A percentile compares a stretch with the other conserved stretches of the same genome.
Conservation (phyloP, 1,284 basidiomycete genomes). For the Pseudozyma tsukubaensis region DNA sequence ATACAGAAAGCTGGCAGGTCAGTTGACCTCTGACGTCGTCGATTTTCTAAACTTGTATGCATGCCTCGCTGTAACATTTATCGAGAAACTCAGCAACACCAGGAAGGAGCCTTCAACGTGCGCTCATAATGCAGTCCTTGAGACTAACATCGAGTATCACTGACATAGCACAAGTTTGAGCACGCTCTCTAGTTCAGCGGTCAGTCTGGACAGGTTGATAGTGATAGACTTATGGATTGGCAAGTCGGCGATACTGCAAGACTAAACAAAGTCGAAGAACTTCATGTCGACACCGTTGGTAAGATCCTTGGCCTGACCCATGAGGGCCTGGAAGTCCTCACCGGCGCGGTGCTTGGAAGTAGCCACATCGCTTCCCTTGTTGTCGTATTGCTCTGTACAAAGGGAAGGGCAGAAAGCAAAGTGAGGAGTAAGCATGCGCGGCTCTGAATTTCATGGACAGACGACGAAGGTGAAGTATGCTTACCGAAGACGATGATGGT, state of each 20-base stretch:
- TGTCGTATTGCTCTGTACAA: slow-evolving; percentile 54
- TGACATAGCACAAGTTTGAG: no score
- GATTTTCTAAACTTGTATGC: neutral
- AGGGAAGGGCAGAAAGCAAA: neutral
- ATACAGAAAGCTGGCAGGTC: slow-evolving; percentile 8
- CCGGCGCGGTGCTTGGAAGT: slow-evolving; percentile 27
- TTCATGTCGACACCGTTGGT: slow-evolving; percentile 45
- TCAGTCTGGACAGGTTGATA: no score
- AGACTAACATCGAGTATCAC: no score
- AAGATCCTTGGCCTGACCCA: slow-evolving; percentile 38
- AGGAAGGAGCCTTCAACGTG: no score
- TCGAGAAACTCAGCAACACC: no score
- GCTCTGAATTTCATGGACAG: neutral
- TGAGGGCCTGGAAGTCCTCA: slow-evolving; percentile 43
- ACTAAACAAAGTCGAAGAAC: slow-evolving; percentile 40
- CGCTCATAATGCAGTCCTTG: no score
- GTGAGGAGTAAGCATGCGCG: neutral
- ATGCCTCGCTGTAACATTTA: neutral
- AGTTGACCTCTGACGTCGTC: slow-evolving; percentile 8
- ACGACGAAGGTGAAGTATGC: neutral
- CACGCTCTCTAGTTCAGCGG: no score
- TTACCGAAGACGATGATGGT: slow-evolving; percentile 46
- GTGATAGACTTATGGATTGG: neutral
- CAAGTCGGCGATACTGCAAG: neutral
- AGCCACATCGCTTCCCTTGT: slow-evolving; percentile 45